Evolutionary conservation across 2,329 filamentous ascomycete species (phyloP).

Genomic region (Xylariaceae sp.): DNA sequence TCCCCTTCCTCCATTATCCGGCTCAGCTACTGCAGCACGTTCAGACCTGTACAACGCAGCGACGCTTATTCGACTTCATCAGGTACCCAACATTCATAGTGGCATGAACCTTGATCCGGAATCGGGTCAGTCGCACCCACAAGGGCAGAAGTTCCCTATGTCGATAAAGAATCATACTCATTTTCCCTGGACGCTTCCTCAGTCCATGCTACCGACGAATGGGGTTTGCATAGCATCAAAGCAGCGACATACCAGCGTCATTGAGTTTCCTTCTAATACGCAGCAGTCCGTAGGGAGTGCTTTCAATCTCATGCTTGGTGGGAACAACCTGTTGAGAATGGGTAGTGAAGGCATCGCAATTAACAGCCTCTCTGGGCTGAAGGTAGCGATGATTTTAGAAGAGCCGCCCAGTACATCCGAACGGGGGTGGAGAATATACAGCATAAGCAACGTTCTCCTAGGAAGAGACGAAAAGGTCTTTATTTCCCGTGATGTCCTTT

Average conservation of each 20-base stretch:
- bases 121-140: constrained; percentile 15
- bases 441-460: constrained; percentile 79
- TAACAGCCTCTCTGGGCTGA: constrained; percentile 61
- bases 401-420: constrained; percentile 49
- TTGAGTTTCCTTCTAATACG: constrained; percentile 64
- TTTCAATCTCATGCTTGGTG: constrained; percentile 54
- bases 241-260: constrained; percentile 70
- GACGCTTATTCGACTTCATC: constrained; percentile 79
- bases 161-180: constrained; percentile 80
- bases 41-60: constrained; percentile 88
- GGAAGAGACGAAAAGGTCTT: constrained; percentile 89
- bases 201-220: constrained; percentile 73
- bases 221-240: constrained; percentile 78
- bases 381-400: constrained; percentile 72
- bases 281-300: constrained; percentile 47
- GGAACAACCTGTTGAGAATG: constrained; percentile 55
- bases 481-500: constrained; percentile 76
- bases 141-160: constrained; percentile 22
- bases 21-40: constrained; percentile 81
- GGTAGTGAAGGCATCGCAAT: constrained; percentile 54
- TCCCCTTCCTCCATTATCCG: constrained; percentile 65
- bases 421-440: constrained; percentile 72
- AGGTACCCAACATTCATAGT: constrained; percentile 70
- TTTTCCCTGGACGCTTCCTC: constrained; percentile 92
- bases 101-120: constrained; percentile 33